Base-by-base conservation (phyloP, 352 stramenopile species). In the Globisporangium perplexum region DNA sequence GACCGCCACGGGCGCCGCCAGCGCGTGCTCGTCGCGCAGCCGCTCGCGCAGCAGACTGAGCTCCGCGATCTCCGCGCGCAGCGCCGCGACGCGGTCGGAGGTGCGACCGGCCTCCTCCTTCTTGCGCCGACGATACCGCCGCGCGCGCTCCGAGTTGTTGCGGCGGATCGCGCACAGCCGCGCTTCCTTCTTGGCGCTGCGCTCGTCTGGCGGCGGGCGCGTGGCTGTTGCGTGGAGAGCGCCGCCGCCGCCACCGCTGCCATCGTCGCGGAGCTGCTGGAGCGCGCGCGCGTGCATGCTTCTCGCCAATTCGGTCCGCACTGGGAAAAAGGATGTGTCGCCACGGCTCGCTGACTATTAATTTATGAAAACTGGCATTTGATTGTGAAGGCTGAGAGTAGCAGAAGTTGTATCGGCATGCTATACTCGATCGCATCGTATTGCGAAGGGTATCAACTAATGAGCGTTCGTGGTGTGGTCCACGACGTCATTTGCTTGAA, bases 61-160 rank as follows among this genome's bases (percentile, higher is more conserved):
- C 22, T 52, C 58, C 20, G 53, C 54, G 28, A 77, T 59, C 18
- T 68, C 51, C 18, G 55, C 45, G 2, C 60, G 66, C 50, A 77
- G 50, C 24, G 47, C 33, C 23, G 35, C 49, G 3, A 62, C 55
- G 28, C 50, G 10, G 4, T 35, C 33, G 10, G 52, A 1, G 22
- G 49, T 62, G 47, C 38, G 24, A 11, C 43, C 49, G 10, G 26
- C 41, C 15, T 24, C 36, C 39, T 62, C 55, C 36, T 62, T 62
- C 47, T 56, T 55, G 39, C 49, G 47, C 31, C 50, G 49, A 41
- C 55, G 55, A n/a, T 62, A 62, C 7, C 49, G 55, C 20, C 49
- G 47, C 12, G 55, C 55, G 31, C 55, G 55, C 49, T 62, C 55
- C 30, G 47, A 56, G 55, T 62, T 62, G 47, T 41, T 62, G 30